These are phyloP conservation scores for Sambucus nigra DNA, from an alignment of 129 eudicot species.

Conservation along the genomic window DNA sequence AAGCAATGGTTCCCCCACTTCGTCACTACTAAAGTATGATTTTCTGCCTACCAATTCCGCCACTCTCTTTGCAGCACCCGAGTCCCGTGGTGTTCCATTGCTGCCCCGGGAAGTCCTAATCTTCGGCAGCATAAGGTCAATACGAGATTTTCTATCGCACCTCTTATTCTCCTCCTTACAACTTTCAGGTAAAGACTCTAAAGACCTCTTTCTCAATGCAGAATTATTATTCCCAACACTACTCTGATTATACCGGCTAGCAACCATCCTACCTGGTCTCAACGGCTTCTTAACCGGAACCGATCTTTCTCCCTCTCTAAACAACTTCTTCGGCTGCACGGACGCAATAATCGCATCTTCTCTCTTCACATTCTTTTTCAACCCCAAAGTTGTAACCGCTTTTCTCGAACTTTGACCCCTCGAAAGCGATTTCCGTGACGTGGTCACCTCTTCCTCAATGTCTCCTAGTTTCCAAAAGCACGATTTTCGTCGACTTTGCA, in stretches of 20 bases:
- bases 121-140: slow-evolving; percentile 35
- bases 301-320: slow-evolving; percentile 69
- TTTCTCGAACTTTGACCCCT: slow-evolving; percentile 6
- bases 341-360: slow-evolving; percentile 45
- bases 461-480: slow-evolving; percentile 77
- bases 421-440: slow-evolving; percentile 25
- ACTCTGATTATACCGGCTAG: slow-evolving; percentile 68
- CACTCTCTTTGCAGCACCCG: slow-evolving; percentile 82
- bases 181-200: slow-evolving; percentile 46
- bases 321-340: slow-evolving; percentile 83
- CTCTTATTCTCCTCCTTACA: slow-evolving; percentile 32
- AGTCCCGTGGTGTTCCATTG: slow-evolving; percentile 59
- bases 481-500: slow-evolving; percentile 58
- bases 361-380: slow-evolving; percentile 50
- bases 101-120: slow-evolving; percentile 37
- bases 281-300: slow-evolving; percentile 47
- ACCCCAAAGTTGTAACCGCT: slow-evolving; percentile 49
- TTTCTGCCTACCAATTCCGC: slow-evolving; percentile 72
- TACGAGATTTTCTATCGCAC: slow-evolving; percentile 30
- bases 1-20: slow-evolving; percentile 33
- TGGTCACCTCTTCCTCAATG: slow-evolving; percentile 59
- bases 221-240: slow-evolving; percentile 24
- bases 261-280: slow-evolving; percentile 68
- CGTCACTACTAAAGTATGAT: slow-evolving; percentile 40
- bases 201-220: slow-evolving; percentile 40